phyloP scores from a whole-genome alignment of 805 yeast genomes.

The Aciculoconidium aculeatum region DNA sequence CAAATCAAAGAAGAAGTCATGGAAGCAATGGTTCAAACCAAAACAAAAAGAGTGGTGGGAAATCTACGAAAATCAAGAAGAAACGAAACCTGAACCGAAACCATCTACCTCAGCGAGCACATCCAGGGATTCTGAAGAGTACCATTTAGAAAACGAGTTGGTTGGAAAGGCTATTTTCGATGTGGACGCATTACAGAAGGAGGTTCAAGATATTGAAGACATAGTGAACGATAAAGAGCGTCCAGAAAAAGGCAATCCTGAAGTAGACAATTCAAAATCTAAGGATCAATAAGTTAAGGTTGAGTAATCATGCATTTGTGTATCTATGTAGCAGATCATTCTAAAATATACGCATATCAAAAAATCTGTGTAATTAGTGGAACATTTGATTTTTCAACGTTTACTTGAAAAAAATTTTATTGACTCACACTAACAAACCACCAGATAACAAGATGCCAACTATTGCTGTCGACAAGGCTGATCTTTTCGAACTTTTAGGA shows the following conservation, averaged over 20 bases:
- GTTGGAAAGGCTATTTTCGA: conserved; percentile 40
- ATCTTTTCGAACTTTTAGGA: conserved; percentile 75
- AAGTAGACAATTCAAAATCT: no score
- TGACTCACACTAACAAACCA: conserved; percentile 7
- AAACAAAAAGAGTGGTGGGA: conserved; percentile 57
- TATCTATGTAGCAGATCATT: no score
- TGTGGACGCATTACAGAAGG: conserved; percentile 37
- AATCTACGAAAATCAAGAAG: conserved; percentile 33
- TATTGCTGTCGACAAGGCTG: conserved; percentile 89
- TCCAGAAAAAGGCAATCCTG: conserved; percentile 12
- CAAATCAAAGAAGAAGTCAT: conserved; percentile 31
- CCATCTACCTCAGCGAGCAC: conserved; percentile 12
- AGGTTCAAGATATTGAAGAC: conserved; percentile 40
- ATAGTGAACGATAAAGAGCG: conserved; percentile 22
- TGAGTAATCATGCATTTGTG: conserved; percentile 20
- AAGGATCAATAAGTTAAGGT: conserved; percentile 4
- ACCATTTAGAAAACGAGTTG: conserved; percentile 9
- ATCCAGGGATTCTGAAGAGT: conserved; percentile 8
- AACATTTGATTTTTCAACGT: conserved; percentile 1
- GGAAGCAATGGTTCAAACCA: conserved; percentile 46
- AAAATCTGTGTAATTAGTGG: conserved; percentile 5
- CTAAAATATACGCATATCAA: no score
- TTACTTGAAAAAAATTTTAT: conserved; percentile 5
- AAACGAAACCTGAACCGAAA: conserved; percentile 7
- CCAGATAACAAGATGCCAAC: conserved; percentile 71